Evolutionary conservation across 2,329 filamentous ascomycete species (phyloP).

Genomic region (Pestalotiopsis sp.): DNA sequence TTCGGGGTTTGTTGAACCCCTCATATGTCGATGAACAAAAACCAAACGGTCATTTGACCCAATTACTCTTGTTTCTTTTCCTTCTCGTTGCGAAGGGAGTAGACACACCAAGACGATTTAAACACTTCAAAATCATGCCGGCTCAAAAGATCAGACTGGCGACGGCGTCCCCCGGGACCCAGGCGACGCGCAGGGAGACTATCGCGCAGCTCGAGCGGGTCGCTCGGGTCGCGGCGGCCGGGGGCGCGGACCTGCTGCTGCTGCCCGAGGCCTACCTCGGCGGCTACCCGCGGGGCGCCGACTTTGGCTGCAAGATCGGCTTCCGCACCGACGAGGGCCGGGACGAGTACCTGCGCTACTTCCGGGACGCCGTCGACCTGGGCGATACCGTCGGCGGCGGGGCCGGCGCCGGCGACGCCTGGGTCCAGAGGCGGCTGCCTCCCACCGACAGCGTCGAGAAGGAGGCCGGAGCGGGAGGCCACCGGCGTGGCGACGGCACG

Average conservation of each 20-base stretch:
- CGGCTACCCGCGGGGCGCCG: constrained; percentile 82
- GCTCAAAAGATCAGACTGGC: constrained; percentile 48
- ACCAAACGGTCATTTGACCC: background rate
- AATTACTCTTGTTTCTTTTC: background rate
- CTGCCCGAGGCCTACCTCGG: constrained; percentile 93
- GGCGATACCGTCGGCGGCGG: constrained; percentile 70
- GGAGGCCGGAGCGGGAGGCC: constrained; percentile 36
- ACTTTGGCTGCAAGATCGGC: constrained; percentile 77
- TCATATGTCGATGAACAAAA: background rate
- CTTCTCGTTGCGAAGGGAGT: background rate
- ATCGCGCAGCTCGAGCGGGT: constrained; percentile 66
- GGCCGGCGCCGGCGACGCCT: constrained; percentile 71
- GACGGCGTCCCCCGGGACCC: constrained; percentile 57
- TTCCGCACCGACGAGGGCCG: constrained; percentile 69
- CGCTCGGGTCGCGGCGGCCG: constrained; percentile 61
- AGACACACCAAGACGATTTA: background rate
- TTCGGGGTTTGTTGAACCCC: constrained; percentile 4
- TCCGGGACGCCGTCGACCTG: constrained; percentile 76
- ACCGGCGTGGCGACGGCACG: constrained; percentile 70
- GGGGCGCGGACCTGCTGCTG: constrained; percentile 68
- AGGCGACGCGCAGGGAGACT: constrained; percentile 56
- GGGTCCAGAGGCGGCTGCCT: constrained; percentile 63
- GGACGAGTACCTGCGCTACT: constrained; percentile 83
- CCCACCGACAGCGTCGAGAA: constrained; percentile 35
- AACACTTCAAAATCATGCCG: constrained; percentile 7